A percentile compares a stretch with the other conserved stretches of the same genome.
Evolutionary conservation across 1,139 yeast genomes (phyloP).

Genomic region (Tardiomyces depauwii): DNA sequence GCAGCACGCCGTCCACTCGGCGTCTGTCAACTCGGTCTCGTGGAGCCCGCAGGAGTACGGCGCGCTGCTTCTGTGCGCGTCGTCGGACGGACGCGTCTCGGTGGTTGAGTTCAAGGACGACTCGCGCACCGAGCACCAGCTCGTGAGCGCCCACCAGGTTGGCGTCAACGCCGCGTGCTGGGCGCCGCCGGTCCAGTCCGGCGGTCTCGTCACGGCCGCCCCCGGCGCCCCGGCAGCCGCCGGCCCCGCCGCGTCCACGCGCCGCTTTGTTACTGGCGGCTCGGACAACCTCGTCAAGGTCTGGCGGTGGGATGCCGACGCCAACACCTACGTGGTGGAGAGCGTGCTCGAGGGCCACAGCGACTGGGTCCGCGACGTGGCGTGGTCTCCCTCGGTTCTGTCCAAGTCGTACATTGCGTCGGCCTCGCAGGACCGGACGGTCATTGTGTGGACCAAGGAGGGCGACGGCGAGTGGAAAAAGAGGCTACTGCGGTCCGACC

Average conservation of each 20-base stretch:
- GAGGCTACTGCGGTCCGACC: constrained; percentile 53
- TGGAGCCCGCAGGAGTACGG: constrained; percentile 99
- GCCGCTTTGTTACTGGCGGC: constrained; percentile 87
- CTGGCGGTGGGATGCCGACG: constrained; percentile 61
- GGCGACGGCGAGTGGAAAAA: constrained; percentile 70
- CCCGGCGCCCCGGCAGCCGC: constrained; percentile 21
- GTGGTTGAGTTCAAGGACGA: constrained; percentile 87
- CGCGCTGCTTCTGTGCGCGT: constrained; percentile 79
- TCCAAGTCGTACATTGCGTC: constrained; percentile 91
- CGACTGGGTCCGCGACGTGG: constrained; percentile 98
- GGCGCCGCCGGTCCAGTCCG: constrained; percentile 61
- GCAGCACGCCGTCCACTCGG: constrained; percentile 81
- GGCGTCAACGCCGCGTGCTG: constrained; percentile 94
- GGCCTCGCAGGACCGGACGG: constrained; percentile 94
- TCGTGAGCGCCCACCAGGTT: constrained; percentile 76
- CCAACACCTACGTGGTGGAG: constrained; percentile 57
- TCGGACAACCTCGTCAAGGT: constrained; percentile 88
- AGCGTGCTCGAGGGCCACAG: constrained; percentile 78
- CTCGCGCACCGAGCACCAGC: constrained; percentile 59
- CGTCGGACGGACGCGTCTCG: constrained; percentile 88
- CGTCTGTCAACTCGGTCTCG: constrained; percentile 84
- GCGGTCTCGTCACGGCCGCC: constrained; percentile 23
- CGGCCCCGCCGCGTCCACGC: constrained; percentile 32
- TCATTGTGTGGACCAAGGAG: constrained; percentile 85
- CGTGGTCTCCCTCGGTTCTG: constrained; percentile 91